Percentiles rank a stretch among this genome's conserved stretches.
phyloP scores from a whole-genome alignment of 805 yeast species.

The Metschnikowia anglica region DNA sequence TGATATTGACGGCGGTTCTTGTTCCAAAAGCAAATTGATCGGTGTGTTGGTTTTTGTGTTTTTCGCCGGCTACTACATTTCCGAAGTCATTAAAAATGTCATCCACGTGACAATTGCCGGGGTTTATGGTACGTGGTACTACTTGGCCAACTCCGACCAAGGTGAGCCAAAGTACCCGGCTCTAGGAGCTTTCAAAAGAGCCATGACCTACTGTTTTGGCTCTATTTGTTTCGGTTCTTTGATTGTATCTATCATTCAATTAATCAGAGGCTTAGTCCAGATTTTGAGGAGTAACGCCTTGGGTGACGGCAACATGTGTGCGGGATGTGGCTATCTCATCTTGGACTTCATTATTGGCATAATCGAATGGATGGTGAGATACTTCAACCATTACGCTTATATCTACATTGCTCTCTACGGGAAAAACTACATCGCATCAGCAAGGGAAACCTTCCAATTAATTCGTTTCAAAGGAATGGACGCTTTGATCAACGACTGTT shows the following conservation, averaged over 20 bases:
- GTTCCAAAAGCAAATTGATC: constrained; percentile 56
- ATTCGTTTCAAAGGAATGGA: constrained; percentile 78
- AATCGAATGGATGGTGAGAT: constrained; percentile 75
- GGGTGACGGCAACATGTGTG: constrained; percentile 50
- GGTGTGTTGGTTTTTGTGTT: constrained; percentile 72
- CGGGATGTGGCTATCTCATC: constrained; percentile 51
- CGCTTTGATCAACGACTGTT: constrained; percentile 79
- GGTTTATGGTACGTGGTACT: constrained; percentile 90
- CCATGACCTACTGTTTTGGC: constrained; percentile 84
- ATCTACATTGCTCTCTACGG: constrained; percentile 88
- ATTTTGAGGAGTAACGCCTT: constrained; percentile 53
- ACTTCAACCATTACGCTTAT: constrained; percentile 89
- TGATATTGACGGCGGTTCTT: constrained; percentile 50
- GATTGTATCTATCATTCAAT: constrained; percentile 68
- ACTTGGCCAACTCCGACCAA: constrained; percentile 68
- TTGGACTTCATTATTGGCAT: constrained; percentile 61
- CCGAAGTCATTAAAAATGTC: constrained; percentile 78
- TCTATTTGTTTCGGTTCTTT: constrained; percentile 84
- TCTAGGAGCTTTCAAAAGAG: constrained; percentile 73
- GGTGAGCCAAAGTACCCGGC: constrained; percentile 82
- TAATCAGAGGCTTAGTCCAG: constrained; percentile 55
- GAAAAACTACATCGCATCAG: constrained; percentile 67
- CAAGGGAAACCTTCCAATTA: constrained; percentile 79
- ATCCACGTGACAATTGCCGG: constrained; percentile 83
- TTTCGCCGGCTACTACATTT: constrained; percentile 79